These are phyloP conservation scores for Cymbopogon flexuosus DNA, from an alignment of 202 grass and related monocot genomes.

Conservation along the genomic window DNA sequence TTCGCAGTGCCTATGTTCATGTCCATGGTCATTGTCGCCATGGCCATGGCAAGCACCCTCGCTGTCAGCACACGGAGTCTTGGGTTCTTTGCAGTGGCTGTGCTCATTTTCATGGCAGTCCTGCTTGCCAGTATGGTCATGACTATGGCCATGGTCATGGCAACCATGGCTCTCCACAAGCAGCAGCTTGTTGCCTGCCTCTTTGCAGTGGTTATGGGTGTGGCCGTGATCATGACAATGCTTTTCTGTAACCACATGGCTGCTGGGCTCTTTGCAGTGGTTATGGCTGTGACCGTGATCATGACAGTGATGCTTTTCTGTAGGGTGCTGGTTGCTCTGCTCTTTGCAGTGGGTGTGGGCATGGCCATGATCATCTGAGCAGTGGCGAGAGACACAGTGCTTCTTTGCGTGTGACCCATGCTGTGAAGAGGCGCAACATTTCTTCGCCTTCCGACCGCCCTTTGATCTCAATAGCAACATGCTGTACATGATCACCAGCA, in stretches of 20 bases:
- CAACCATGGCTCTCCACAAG: constrained; percentile 21
- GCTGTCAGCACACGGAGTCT: background rate
- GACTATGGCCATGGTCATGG: constrained; percentile 30
- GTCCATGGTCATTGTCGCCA: constrained; percentile 27
- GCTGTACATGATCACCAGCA: constrained; percentile 94
- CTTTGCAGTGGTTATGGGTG: constrained; percentile 35
- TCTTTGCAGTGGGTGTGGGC: constrained; percentile 38
- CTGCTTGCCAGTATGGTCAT: constrained; percentile 1
- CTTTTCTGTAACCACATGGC: constrained; percentile 17
- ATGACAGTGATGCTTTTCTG: constrained; percentile 33
- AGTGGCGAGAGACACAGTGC: constrained; percentile 18
- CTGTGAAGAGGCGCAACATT: constrained; percentile 41
- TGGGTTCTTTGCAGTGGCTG: constrained; percentile 13
- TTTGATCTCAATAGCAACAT: constrained; percentile 70
- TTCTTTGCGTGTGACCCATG: constrained; percentile 35
- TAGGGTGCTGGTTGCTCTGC: constrained; percentile 1
- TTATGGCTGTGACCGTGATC: constrained; percentile 37
- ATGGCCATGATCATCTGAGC: constrained; percentile 45
- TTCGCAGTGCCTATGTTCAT: constrained; percentile 24
- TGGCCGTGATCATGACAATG: constrained; percentile 40
- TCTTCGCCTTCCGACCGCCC: constrained; percentile 43
- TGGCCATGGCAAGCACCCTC: constrained; percentile 2
- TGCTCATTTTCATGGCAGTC: constrained; percentile 39
- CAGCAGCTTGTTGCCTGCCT: constrained; percentile 24
- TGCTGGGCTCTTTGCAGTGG: constrained; percentile 33